A percentile compares a stretch with the other conserved stretches of the same genome.
Evolutionary conservation across 2,329 filamentous ascomycete genomes (phyloP).

Genomic region (Chrysoporthe austroafricana): DNA sequence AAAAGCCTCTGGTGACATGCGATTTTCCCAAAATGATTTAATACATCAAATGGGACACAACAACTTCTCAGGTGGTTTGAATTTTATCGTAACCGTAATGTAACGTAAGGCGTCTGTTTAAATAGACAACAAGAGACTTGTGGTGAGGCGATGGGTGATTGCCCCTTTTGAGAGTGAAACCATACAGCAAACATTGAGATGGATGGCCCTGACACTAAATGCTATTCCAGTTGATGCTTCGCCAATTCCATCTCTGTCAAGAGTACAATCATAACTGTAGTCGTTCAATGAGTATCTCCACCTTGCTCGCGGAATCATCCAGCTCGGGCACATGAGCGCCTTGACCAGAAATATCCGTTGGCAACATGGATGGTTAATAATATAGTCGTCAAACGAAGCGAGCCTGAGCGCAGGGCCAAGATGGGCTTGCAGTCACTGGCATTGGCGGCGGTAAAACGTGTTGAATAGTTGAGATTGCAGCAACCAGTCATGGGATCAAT

Average conservation of each 20-base stretch:
- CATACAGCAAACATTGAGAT: too few relatives aligned
- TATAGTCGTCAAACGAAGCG: constrained; percentile 12
- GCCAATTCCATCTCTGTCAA: neutral
- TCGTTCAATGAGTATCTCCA: neutral
- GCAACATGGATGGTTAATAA: neutral
- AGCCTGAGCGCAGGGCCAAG: neutral
- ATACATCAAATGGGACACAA: too few relatives aligned
- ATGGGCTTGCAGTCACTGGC: neutral
- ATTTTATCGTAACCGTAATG: too few relatives aligned
- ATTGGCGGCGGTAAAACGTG: constrained; percentile 13
- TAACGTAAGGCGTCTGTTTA: too few relatives aligned
- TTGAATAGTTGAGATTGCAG: constrained; percentile 4
- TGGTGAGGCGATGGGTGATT: too few relatives aligned
- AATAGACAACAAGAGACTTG: too few relatives aligned
- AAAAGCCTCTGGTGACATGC: too few relatives aligned
- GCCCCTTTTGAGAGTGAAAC: too few relatives aligned
- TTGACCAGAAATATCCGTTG: constrained; percentile 11
- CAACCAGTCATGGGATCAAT: neutral
- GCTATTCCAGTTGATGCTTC: neutral
- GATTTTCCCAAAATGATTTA: too few relatives aligned
- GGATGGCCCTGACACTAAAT: too few relatives aligned
- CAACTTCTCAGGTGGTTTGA: too few relatives aligned
- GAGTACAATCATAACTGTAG: neutral
- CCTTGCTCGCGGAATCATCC: neutral
- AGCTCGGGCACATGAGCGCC: neutral